phyloP scores from a whole-genome alignment of 2,329 filamentous ascomycete species.

The Phaeomoniella chlamydospora region DNA sequence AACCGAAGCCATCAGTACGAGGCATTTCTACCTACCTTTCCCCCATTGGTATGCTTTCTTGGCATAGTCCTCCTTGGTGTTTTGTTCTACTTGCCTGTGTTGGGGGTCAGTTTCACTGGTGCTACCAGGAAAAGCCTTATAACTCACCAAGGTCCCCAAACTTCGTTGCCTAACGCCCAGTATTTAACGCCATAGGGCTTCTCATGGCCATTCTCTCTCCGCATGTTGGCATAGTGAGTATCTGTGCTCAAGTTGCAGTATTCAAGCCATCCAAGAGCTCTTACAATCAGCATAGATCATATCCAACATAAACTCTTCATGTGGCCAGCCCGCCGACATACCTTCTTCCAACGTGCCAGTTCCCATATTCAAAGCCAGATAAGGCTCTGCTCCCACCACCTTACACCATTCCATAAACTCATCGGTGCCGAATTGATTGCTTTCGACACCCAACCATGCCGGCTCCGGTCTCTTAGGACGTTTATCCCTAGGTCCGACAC shows the following conservation, averaged over 20 bases:
- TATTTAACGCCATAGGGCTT: slow-evolving; percentile 73
- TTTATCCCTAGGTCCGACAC: slow-evolving; percentile 57
- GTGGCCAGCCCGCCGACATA: too few relatives aligned
- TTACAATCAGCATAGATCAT: too few relatives aligned
- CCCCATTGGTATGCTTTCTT: slow-evolving; percentile 46
- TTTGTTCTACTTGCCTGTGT: slow-evolving; percentile 37
- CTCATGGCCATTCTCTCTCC: slow-evolving; percentile 58
- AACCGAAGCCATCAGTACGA: neutral
- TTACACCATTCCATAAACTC: slow-evolving; percentile 77
- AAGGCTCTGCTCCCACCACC: slow-evolving; percentile 59
- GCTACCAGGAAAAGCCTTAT: neutral
- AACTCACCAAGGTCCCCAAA: slow-evolving; percentile 37
- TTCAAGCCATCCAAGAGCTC: slow-evolving; percentile 63
- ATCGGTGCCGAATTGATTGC: slow-evolving; percentile 70
- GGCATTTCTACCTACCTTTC: slow-evolving; percentile 24
- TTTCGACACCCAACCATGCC: slow-evolving; percentile 61
- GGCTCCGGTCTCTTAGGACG: slow-evolving; percentile 57
- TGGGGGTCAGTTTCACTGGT: neutral
- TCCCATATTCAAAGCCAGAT: slow-evolving; percentile 67
- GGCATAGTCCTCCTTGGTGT: slow-evolving; percentile 44
- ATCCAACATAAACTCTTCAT: too few relatives aligned
- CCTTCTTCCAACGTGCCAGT: slow-evolving; percentile 41
- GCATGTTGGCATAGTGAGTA: slow-evolving; percentile 69
- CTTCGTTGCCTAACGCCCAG: slow-evolving; percentile 71
- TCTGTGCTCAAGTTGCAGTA: slow-evolving; percentile 71